phyloP scores from a whole-genome alignment of 495 filamentous ascomycete genomes.

The Xylaria palmicola region DNA sequence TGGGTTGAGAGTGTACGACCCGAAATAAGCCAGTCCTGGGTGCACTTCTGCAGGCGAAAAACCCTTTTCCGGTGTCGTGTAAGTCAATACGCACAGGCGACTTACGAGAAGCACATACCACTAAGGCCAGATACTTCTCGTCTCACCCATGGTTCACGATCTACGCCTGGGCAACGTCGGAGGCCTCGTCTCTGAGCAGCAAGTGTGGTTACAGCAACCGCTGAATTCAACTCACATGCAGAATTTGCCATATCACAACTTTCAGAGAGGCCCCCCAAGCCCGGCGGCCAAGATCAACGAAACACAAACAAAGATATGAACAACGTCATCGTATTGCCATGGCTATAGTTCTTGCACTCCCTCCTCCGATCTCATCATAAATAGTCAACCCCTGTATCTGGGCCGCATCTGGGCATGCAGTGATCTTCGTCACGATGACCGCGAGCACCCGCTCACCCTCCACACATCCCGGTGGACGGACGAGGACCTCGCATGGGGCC shows the following conservation, averaged over 20 bases:
- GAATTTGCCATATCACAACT: neutral
- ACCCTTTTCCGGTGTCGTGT: neutral
- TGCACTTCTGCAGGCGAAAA: neutral
- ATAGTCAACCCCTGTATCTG: conserved; percentile 7
- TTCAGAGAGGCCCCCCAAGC: too few species aligned
- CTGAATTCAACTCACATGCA: neutral
- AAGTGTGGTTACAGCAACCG: neutral
- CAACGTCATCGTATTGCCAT: neutral
- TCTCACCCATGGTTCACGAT: neutral
- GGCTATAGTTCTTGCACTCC: neutral
- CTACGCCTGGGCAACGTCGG: neutral
- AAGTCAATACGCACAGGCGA: neutral
- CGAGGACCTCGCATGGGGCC: conserved; percentile 5
- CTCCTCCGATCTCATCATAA: neutral
- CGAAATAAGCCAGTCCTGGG: neutral
- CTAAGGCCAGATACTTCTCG: neutral
- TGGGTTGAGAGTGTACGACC: neutral
- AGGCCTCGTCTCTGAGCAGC: neutral
- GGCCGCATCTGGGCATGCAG: neutral
- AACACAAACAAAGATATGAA: too few species aligned
- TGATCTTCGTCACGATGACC: conserved; percentile 10
- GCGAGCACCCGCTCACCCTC: neutral
- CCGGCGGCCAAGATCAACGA: too few species aligned
- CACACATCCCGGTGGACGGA: conserved; percentile 2
- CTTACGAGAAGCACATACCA: too few species aligned